Evolutionary conservation across 176 grass and related monocot genomes (phyloP).

Genomic region (Carex cristatella): DNA sequence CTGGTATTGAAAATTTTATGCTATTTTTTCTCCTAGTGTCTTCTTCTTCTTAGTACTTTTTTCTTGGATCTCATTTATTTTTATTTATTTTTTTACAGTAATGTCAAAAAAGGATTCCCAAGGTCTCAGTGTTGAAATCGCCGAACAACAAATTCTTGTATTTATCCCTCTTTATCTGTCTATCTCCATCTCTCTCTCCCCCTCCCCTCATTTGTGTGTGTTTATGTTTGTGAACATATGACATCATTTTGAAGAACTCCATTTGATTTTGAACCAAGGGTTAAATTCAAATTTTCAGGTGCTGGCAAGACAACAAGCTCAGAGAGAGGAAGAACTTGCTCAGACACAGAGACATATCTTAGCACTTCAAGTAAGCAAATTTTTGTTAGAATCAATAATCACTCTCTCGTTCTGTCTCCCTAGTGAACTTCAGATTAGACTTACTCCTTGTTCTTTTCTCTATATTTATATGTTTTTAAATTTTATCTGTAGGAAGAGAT

Average conservation of each 20-base stretch:
- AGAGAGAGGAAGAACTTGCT: conserved; percentile 96
- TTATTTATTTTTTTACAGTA: conserved; percentile 45
- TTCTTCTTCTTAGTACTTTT: not conserved
- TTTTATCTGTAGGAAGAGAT: conserved; percentile 77
- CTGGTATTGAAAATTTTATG: conserved; percentile 43
- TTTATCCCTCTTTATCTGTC: not conserved
- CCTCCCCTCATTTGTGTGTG: not conserved
- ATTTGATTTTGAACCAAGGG: conserved; percentile 20
- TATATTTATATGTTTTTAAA: not conserved
- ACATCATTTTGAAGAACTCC: conserved; percentile 11
- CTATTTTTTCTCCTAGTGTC: not conserved
- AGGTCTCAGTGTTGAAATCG: conserved; percentile 44
- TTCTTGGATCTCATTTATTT: not conserved
- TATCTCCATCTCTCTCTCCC: not conserved
- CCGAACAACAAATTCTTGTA: conserved; percentile 99
- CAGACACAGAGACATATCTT: conserved; percentile 91
- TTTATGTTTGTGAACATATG: not conserved
- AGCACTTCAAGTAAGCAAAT: conserved; percentile 75
- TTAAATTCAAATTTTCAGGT: conserved; percentile 53
- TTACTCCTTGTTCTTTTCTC: not conserved
- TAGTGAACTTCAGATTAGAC: conserved; percentile 1
- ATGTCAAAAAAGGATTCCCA: conserved; percentile 54
- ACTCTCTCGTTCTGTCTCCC: conserved; percentile 12
- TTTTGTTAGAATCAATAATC: conserved; percentile 14
- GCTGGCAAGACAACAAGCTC: conserved; percentile 82